A percentile compares a stretch with the other conserved stretches of the same genome.
These are phyloP conservation scores for Laguncularia racemosa DNA, from an alignment of 345 rosid species.

Conservation along the genomic window DNA sequence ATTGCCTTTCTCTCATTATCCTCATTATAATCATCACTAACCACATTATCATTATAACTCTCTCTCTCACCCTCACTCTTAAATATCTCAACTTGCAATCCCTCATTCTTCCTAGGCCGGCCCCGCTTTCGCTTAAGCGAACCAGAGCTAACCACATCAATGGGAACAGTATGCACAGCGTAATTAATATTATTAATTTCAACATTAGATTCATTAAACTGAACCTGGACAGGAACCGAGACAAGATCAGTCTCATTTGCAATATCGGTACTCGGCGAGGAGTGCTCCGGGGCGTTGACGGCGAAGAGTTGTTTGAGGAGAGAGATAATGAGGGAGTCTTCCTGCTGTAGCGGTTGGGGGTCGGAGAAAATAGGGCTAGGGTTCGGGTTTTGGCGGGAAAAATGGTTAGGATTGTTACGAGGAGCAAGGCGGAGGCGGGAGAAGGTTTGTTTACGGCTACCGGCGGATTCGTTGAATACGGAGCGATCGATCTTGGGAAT, in stretches of 20 bases:
- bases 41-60: too few species aligned
- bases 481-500: constrained; percentile 80
- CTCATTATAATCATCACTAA: too few species aligned
- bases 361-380: neutral
- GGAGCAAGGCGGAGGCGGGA: constrained; percentile 73
- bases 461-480: constrained; percentile 94
- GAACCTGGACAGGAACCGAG: constrained; percentile 33
- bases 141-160: constrained; percentile 7
- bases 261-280: neutral
- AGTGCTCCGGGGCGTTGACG: constrained; percentile 21
- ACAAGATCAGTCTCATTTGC: constrained; percentile 16
- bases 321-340: constrained; percentile 34
- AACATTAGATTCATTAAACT: constrained; percentile 6
- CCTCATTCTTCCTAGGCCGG: constrained; percentile 43
- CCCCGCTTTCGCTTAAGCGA: constrained; percentile 48
- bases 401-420: constrained; percentile 26
- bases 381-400: constrained; percentile 9
- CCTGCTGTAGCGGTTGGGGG: constrained; percentile 35
- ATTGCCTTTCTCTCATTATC: too few species aligned
- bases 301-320: constrained; percentile 56
- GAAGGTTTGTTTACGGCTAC: constrained; percentile 89
- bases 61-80: constrained; percentile 18
- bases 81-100: constrained; percentile 1
- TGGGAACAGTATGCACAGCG: constrained; percentile 4
- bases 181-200: neutral